Base-by-base conservation (phyloP, 495 filamentous ascomycete genomes). In the Penicillium bovifimosum region DNA sequence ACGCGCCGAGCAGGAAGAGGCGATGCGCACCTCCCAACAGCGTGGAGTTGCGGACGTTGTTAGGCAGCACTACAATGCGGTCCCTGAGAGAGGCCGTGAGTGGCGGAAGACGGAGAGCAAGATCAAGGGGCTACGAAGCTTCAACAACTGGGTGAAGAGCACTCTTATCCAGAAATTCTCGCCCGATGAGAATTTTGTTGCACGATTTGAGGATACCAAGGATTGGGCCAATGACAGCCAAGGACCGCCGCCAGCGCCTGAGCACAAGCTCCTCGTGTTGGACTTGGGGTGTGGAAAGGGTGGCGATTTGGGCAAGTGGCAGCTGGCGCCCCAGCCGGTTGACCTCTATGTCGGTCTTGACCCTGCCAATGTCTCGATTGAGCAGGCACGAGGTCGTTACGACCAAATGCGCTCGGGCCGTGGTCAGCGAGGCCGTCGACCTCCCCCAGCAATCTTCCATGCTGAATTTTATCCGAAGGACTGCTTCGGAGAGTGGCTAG, bases 121-220 rank as follows among this genome's bases (percentile, higher is more conserved):
- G 50, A 98, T 98, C 76, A 96, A 93, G 70, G 93, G 93, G 0
- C 74, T 98, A 45, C 83, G 93, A 16, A 88, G 84, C 58, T 96
- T 95, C 75, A 98, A 98, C 71, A 98, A 98, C 65, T 98, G 93
- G 93, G 80, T 97, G 67, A 98, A 98, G 76, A 95, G 88, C 67
- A 90, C 86, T 11, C 79, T 96, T 51, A 96, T 98, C 56, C 91
- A 96, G 64, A 97, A 96, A 64, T 97, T 96, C 69, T 89, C 89
- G 2, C 90, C 89, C 0, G 84, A 85, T 44, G 91, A 96, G 66
- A 82, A 86, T 38, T 83, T 78, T 54, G 63, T 76, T 27, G 68
- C 80, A 20, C 61, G 58, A 26, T 59, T 62, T 36, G 56, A 62
- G 32, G 69, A 67, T 47, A 64, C 60, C 20, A 73, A 72, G 53